Conservation (phyloP, 805 yeast genomes). For the Candida dajiaensis region DNA sequence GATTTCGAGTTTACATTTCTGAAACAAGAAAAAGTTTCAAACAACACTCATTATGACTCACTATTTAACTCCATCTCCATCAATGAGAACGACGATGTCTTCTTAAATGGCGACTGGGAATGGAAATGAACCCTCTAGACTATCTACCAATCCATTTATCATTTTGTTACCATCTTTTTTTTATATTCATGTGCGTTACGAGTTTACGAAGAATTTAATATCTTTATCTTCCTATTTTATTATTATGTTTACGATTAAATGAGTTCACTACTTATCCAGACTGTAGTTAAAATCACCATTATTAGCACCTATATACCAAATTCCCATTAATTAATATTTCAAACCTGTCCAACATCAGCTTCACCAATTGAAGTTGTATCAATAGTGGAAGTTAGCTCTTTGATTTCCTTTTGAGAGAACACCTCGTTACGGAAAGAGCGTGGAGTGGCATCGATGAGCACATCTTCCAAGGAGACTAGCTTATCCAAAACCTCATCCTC, state of each 20-base stretch:
- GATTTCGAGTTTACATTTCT: conserved; percentile 22
- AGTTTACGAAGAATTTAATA: neutral
- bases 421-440: neutral
- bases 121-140: conserved; percentile 10
- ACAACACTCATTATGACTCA: conserved; percentile 8
- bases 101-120: conserved; percentile 16
- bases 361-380: neutral
- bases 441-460: neutral
- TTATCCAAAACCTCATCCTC: neutral
- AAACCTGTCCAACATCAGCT: too few relatives aligned
- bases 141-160: neutral
- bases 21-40: conserved; percentile 13
- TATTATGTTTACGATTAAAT: neutral
- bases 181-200: neutral
- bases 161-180: neutral
- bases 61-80: conserved; percentile 9
- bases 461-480: neutral
- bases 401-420: neutral
- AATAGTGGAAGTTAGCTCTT: neutral
- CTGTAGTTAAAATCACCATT: neutral
- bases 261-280: neutral
- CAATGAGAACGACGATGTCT: conserved; percentile 6
- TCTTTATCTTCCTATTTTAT: neutral
- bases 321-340: neutral
- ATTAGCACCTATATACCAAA: neutral